These are phyloP conservation scores for Penicillium longicatenatum DNA, from an alignment of 495 filamentous ascomycete genomes.

Conservation along the genomic window DNA sequence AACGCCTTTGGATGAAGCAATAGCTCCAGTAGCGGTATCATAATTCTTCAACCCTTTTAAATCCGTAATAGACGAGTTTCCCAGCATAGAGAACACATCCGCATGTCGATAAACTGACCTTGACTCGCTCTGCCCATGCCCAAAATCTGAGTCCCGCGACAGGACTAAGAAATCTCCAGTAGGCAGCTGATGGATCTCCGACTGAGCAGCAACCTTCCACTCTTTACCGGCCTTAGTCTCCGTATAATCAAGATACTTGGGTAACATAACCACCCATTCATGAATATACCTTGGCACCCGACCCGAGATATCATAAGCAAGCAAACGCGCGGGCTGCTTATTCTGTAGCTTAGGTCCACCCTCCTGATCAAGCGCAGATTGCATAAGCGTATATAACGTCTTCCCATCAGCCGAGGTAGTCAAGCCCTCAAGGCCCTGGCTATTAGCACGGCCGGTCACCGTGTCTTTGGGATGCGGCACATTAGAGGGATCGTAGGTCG, in stretches of 20 bases:
- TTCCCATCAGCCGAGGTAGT: slow-evolving; percentile 65
- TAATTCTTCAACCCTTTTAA: slow-evolving; percentile 55
- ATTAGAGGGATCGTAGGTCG: slow-evolving; percentile 55
- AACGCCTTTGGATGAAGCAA: slow-evolving; percentile 55
- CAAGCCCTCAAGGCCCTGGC: slow-evolving; percentile 78
- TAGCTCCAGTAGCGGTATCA: slow-evolving; percentile 52
- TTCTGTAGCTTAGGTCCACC: slow-evolving; percentile 59
- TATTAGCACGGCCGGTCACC: slow-evolving; percentile 67
- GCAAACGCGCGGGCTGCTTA: slow-evolving; percentile 57
- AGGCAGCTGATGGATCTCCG: slow-evolving; percentile 68
- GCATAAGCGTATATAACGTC: slow-evolving; percentile 66
- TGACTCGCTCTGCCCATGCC: slow-evolving; percentile 56
- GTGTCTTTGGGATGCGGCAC: slow-evolving; percentile 56
- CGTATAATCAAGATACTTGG: slow-evolving; percentile 54
- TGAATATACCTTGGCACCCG: slow-evolving; percentile 45
- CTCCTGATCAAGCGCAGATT: slow-evolving; percentile 67
- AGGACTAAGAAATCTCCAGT: slow-evolving; percentile 69
- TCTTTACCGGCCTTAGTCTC: slow-evolving; percentile 30
- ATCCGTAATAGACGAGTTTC: slow-evolving; percentile 55
- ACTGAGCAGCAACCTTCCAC: slow-evolving; percentile 63
- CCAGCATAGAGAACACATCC: slow-evolving; percentile 68
- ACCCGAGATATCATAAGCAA: slow-evolving; percentile 62
- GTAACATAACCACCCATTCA: slow-evolving; percentile 71
- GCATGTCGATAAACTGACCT: slow-evolving; percentile 69
- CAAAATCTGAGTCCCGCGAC: slow-evolving; percentile 63